Evolutionary conservation across 2,329 filamentous ascomycete genomes (phyloP).

Genomic region (Colletotrichum spinosum): DNA sequence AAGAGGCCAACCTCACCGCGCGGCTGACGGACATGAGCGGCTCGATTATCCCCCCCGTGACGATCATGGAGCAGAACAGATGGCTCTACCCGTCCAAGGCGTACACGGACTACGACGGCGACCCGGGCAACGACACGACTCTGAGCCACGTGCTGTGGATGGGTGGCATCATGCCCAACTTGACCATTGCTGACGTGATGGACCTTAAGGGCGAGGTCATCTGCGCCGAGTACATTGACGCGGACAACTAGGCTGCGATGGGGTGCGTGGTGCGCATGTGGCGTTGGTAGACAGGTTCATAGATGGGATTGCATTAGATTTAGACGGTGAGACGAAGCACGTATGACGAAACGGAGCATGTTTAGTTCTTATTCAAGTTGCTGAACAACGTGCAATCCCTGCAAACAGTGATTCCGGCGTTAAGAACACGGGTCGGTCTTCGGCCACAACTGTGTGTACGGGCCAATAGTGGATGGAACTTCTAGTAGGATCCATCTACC

Average conservation of each 20-base stretch:
- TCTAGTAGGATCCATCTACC: no score
- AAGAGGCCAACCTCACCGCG: constrained; percentile 29
- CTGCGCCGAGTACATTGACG: constrained; percentile 43
- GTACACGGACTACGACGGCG: constrained; percentile 34
- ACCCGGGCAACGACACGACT: constrained; percentile 40
- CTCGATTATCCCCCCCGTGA: constrained; percentile 7
- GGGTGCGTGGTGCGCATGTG: neutral
- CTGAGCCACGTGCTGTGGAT: constrained; percentile 43
- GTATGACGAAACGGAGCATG: no score
- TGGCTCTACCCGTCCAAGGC: constrained; percentile 25
- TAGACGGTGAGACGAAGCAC: no score
- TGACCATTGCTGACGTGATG: constrained; percentile 44
- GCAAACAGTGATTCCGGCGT: no score
- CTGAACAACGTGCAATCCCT: no score
- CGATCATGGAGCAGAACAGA: constrained; percentile 24
- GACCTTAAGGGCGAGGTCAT: constrained; percentile 41
- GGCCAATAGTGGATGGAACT: no score
- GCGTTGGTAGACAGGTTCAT: neutral
- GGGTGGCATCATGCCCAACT: constrained; percentile 41
- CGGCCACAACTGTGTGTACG: no score
- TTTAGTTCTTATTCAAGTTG: no score
- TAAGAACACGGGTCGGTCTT: no score
- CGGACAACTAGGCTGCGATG: neutral
- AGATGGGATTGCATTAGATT: neutral
- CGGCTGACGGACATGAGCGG: constrained; percentile 23